A percentile compares a stretch with the other conserved stretches of the same genome.
phyloP scores from a whole-genome alignment of 352 stramenopile genomes.

The Nothophytophthora sp. region DNA sequence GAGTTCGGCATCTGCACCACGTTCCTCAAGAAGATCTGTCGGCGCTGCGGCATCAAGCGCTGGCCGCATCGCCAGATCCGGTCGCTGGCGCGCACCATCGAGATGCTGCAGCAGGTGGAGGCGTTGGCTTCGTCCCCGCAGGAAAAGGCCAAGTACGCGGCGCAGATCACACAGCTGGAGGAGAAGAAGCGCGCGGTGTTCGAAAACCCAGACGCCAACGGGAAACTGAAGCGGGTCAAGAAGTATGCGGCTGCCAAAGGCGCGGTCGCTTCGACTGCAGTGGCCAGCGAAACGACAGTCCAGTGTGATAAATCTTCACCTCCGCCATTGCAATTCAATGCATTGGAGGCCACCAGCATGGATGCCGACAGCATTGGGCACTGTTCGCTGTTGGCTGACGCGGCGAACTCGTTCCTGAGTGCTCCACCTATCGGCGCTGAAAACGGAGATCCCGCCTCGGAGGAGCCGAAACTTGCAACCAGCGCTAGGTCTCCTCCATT shows the following conservation, averaged over 20 bases:
- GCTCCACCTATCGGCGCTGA: background rate
- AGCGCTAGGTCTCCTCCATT: conserved; percentile 7
- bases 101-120: conserved; percentile 75
- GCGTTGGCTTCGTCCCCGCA: conserved; percentile 36
- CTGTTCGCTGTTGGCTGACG: conserved; percentile 19
- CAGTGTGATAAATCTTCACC: background rate
- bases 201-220: conserved; percentile 57
- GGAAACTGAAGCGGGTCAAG: conserved; percentile 67
- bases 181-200: conserved; percentile 71
- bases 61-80: conserved; percentile 73
- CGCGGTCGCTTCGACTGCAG: background rate
- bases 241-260: conserved; percentile 29
- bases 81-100: conserved; percentile 65
- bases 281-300: no score
- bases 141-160: conserved; percentile 51
- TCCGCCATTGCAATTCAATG: background rate
- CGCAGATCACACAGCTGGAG: conserved; percentile 63
- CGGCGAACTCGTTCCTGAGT: conserved; percentile 12
- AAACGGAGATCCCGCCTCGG: background rate
- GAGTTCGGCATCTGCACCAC: conserved; percentile 79
- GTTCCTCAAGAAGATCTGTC: conserved; percentile 79
- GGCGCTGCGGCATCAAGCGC: conserved; percentile 59
- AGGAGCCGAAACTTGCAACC: background rate
- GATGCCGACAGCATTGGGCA: background rate
- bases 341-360: background rate